A percentile compares a stretch with the other conserved stretches of the same genome.
These are phyloP conservation scores for Xanthoconium separans DNA, from an alignment of 1,284 basidiomycete species.

Conservation along the genomic window DNA sequence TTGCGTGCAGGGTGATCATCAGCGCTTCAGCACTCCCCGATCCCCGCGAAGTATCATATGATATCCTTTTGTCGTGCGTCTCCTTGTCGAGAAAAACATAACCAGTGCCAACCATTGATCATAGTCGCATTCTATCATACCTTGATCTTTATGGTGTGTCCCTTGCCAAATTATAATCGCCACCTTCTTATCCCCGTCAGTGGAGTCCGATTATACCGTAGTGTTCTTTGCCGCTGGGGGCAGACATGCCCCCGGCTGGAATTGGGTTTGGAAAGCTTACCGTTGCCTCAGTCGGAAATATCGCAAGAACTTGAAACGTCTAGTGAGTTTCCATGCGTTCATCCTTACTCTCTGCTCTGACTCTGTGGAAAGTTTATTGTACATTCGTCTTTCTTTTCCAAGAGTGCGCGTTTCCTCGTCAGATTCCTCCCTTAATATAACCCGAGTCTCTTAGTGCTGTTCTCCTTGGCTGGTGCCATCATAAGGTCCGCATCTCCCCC, in stretches of 20 bases:
- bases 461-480: conserved; percentile 81
- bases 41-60: conserved; percentile 73
- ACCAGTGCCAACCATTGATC: conserved; percentile 8
- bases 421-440: not conserved
- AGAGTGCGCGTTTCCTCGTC: conserved; percentile 50
- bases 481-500: conserved; percentile 55
- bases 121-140: conserved; percentile 70
- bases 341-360: conserved; percentile 3
- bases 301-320: conserved; percentile 81
- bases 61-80: conserved; percentile 68
- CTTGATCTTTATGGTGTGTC: conserved; percentile 73
- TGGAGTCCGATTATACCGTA: conserved; percentile 85
- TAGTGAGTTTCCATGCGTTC: conserved; percentile 45
- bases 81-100: conserved; percentile 1
- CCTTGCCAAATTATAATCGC: not conserved
- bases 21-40: conserved; percentile 81
- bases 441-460: conserved; percentile 57
- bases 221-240: conserved; percentile 85
- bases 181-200: conserved; percentile 37
- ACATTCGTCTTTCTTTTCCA: conserved; percentile 85
- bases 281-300: conserved; percentile 79
- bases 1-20: conserved; percentile 64
- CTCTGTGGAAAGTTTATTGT: conserved; percentile 63
- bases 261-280: conserved; percentile 89
- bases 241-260: conserved; percentile 75